phyloP scores from a whole-genome alignment of 2,329 filamentous ascomycete genomes.

The Clarireedia hainanense region DNA sequence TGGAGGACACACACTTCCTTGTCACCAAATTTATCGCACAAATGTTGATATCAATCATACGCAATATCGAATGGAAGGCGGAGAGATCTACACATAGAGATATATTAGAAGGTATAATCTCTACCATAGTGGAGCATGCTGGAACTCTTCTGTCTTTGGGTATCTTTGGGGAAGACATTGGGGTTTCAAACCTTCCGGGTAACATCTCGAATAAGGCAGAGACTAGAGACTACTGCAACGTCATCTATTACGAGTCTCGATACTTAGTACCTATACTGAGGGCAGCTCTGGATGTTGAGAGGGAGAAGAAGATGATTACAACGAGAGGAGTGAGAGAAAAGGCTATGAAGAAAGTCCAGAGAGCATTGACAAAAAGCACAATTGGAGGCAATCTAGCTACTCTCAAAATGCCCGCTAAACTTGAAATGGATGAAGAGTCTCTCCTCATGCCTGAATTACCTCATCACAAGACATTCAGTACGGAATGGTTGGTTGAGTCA shows the following conservation, averaged over 20 bases:
- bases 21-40: background rate
- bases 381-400: conserved; percentile 17
- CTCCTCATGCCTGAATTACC: background rate
- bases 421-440: conserved; percentile 4
- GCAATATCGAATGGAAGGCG: background rate
- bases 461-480: conserved; percentile 2
- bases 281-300: background rate
- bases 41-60: background rate
- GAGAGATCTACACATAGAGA: background rate
- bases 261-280: background rate
- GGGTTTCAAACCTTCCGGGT: background rate
- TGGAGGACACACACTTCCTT: background rate
- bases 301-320: background rate
- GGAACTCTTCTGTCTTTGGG: background rate
- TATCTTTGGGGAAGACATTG: background rate
- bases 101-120: background rate
- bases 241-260: background rate
- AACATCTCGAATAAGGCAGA: background rate
- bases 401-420: conserved; percentile 12
- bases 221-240: background rate
- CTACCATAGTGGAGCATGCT: background rate
- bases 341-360: conserved; percentile 16
- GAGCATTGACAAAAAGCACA: conserved; percentile 19
- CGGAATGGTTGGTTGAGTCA: conserved; percentile 13
- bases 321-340: background rate